Base-by-base conservation (phyloP, 1,139 yeast genomes). In the Geotrichum restrictum region DNA sequence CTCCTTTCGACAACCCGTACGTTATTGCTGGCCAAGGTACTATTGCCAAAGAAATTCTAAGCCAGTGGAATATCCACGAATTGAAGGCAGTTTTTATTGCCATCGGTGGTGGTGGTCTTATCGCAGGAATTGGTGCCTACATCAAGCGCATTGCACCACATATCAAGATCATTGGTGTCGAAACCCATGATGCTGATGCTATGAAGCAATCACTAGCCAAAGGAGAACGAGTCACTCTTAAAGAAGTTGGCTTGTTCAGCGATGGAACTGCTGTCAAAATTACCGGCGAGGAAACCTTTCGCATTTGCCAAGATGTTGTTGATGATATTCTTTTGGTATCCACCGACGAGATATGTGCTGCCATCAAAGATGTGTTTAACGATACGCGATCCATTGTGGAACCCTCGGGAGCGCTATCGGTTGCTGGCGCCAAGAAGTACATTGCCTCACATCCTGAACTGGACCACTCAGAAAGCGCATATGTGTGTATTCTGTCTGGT, bases 1-100 rank as follows among this genome's bases (percentile, higher is more conserved):
- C 98, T 11, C 99, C 99, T 0, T 93, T 93, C 67, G 95, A 93
- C 66, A 97, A 93, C 67, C 99, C 99, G 1, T 88, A 85, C 62
- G 97, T 94, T 59, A 88, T 93, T 70, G 98, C 99, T n/a, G 99
- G 99, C 32, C 99, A 93, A 71, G 99, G 98, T 55, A 93, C 99
- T 34, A 83, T 91, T 58, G 98, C 96, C 1, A 79, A 91, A 78
- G 99, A 93, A 70, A 74, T 93, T 33, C 74, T 94, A 48, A 82
- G 97, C 66, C 99, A 93, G 71, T 79, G 88, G 45, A 81, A 88
- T 60, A 76, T 85, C 49, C 83, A 83, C 57, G 83, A 85, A 59
- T 77, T 94, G 60, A 81, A 80, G 63, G 98, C 98, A 1, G 84
- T 93, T 0, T 93, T 93, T 68, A 83, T 88, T 52, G 91, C 96